Evolutionary conservation across 1,284 basidiomycete genomes (phyloP), one percentile per base, ranked within the genome.

Genomic region (Grifola frondosa): DNA sequence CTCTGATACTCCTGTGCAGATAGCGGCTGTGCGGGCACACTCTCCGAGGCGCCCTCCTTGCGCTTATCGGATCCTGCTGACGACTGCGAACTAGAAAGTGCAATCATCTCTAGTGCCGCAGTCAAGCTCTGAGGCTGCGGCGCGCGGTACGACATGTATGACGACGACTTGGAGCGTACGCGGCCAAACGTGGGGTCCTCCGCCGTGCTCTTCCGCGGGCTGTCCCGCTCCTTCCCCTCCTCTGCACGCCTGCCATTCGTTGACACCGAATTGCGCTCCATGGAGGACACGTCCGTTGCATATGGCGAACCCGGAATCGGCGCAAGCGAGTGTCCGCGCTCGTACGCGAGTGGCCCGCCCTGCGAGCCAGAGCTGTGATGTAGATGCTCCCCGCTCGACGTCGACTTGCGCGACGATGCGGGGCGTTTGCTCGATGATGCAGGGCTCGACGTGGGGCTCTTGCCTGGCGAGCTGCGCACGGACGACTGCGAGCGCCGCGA

Each of bases 241-340:
- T 49, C 50, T 19, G 30, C 40, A 24, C 37, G 21, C 16, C 40
- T 42, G 8, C 47, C 49, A 22, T 47, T 46, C 6, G 44, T 44
- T 17, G 55, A 54, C 30, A 46, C 49, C 2, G 53, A 57, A 22
- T 44, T 48, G 23, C 54, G 49, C 6, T 44, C 49, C 33, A 73
- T 66, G 11, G 62, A 52, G 17, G 77, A 77, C n/a, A 61, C 69
- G 34, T 81, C 79, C 22, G 76, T 77, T 21, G 63, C 58, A 55
- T 77, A 75, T 6, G 77, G 78, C 30, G 80, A 82, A 21, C 75
- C 78, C 29, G 80, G 80, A 34, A 83, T 83, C 15, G 80, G 78
- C 20, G 78, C 73, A 15, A 84, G 66, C 24, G 77, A 56, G 35
- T 64, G 62, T 4, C 62, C 62, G n/a, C 59, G 58, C 20, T 60